Evolutionary conservation across 306 rosid species (phyloP).

Genomic region (Coriaria nepalensis): DNA sequence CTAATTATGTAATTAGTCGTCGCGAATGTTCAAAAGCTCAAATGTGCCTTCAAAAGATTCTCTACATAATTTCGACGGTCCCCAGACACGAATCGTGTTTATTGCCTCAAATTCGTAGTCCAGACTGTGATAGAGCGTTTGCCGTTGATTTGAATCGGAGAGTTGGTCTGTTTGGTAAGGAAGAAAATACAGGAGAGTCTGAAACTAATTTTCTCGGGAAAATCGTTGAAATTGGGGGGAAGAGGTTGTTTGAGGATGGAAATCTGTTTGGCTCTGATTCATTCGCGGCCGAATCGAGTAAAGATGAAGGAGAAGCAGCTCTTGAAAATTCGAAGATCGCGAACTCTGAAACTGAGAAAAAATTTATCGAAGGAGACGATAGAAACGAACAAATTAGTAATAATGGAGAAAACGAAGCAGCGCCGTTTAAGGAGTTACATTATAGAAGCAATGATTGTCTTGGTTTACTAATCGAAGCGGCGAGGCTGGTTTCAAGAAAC

Average conservation of each 20-base stretch:
- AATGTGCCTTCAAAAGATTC: constrained; percentile 36
- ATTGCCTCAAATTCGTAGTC: not conserved
- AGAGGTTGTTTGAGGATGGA: not conserved
- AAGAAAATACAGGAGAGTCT: constrained; percentile 15
- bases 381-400: not conserved
- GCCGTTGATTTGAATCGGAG: constrained; percentile 26
- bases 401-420: constrained; percentile 1
- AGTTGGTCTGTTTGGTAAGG: constrained; percentile 6
- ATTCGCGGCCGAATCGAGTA: constrained; percentile 1
- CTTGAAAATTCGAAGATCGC: constrained; percentile 10
- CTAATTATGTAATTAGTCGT: not conserved
- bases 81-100: constrained; percentile 8
- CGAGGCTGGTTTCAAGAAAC: constrained; percentile 18
- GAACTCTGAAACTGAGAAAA: too few relatives aligned
- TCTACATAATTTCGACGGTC: constrained; percentile 26
- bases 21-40: constrained; percentile 34
- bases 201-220: too few relatives aligned
- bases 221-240: too few relatives aligned
- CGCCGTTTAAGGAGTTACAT: constrained; percentile 8
- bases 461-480: constrained; percentile 38
- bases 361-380: constrained; percentile 1
- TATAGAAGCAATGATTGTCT: constrained; percentile 13
- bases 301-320: not conserved
- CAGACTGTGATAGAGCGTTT: constrained; percentile 3
- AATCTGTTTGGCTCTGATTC: constrained; percentile 2